A percentile compares a stretch with the other conserved stretches of the same genome.
Conservation (phyloP, 805 yeast genomes). For the Maudiozyma turicensis region DNA sequence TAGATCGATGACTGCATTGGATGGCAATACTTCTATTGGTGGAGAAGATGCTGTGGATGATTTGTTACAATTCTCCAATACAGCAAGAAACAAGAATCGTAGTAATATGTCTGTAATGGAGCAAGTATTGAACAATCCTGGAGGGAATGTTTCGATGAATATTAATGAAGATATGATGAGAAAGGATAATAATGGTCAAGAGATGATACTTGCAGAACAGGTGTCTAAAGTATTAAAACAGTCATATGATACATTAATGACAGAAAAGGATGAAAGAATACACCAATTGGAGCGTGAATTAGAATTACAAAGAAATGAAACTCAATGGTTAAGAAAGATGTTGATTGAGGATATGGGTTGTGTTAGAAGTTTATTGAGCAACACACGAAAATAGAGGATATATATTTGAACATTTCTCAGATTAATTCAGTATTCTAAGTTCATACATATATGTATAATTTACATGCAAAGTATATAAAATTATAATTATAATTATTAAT, state of each 20-base stretch:
- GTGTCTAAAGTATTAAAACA: constrained; percentile 16
- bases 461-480: too few species aligned
- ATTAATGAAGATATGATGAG: neutral
- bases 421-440: too few species aligned
- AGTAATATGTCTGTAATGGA: neutral
- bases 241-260: constrained; percentile 20
- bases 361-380: constrained; percentile 24
- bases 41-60: constrained; percentile 26
- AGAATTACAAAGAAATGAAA: constrained; percentile 27
- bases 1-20: constrained; percentile 19
- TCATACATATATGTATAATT: too few species aligned
- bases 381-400: constrained; percentile 11
- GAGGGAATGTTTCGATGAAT: neutral
- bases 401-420: too few species aligned
- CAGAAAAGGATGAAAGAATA: constrained; percentile 27
- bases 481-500: too few species aligned
- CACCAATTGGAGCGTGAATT: constrained; percentile 24
- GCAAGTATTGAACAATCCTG: constrained; percentile 1
- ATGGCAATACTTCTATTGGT: constrained; percentile 22
- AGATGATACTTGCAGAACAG: constrained; percentile 4
- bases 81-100: constrained; percentile 5
- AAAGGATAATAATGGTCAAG: neutral
- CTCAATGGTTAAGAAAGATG: constrained; percentile 29
- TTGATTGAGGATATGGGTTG: constrained; percentile 30
- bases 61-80: constrained; percentile 20